phyloP scores from a whole-genome alignment of 768 basidiomycete species.

The Myochromella boudieri region DNA sequence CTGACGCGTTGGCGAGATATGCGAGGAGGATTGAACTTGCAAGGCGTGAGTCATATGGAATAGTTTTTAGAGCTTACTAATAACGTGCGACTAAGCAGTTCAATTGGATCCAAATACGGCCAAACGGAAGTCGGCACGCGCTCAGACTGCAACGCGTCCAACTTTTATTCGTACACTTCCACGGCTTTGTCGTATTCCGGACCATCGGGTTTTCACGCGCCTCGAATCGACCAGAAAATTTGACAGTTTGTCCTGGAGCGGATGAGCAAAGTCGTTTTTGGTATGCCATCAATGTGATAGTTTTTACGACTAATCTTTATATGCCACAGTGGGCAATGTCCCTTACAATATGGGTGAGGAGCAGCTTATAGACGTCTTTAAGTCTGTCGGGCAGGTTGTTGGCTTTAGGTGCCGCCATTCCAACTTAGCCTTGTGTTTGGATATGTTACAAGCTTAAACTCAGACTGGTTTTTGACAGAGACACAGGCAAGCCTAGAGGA shows the following conservation, averaged over 20 bases:
- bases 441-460: constrained; percentile 9
- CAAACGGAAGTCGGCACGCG: too few relatives aligned
- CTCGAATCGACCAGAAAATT: too few relatives aligned
- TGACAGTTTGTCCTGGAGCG: neutral
- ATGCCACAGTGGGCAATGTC: constrained; percentile 72
- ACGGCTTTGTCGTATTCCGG: too few relatives aligned
- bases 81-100: too few relatives aligned
- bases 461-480: constrained; percentile 86
- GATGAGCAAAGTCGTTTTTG: constrained; percentile 77
- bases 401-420: constrained; percentile 68
- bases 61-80: too few relatives aligned
- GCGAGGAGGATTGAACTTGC: too few relatives aligned
- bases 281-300: constrained; percentile 33
- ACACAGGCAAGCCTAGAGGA: constrained; percentile 92
- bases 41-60: too few relatives aligned
- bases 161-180: too few relatives aligned
- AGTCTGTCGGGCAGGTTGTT: constrained; percentile 82
- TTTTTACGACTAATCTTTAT: neutral
- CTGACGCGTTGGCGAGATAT: too few relatives aligned
- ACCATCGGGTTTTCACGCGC: too few relatives aligned
- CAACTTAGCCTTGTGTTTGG: constrained; percentile 12
- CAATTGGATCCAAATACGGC: too few relatives aligned
- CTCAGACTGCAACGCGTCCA: too few relatives aligned
- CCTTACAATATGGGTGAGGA: constrained; percentile 92
- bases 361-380: constrained; percentile 85